Evolutionary conservation across 129 eudicot genomes (phyloP).

Genomic region (Artemisia argyi): DNA sequence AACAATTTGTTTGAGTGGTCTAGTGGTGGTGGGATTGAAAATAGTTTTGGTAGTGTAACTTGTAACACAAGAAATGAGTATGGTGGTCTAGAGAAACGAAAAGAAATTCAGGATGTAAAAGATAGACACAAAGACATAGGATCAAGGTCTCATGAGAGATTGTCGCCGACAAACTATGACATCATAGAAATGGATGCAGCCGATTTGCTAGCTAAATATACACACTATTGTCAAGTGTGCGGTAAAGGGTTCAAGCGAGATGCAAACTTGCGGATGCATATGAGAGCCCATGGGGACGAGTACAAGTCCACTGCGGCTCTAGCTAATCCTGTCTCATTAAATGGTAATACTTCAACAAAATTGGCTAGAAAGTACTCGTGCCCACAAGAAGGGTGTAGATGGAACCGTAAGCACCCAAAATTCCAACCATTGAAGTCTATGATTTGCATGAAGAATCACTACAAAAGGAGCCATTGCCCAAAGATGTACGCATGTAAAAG

Average conservation of each 20-base stretch:
- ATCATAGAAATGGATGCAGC: constrained; percentile 73
- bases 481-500: constrained; percentile 82
- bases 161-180: constrained; percentile 36
- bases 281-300: constrained; percentile 97
- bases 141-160: neutral
- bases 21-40: constrained; percentile 33
- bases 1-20: constrained; percentile 26
- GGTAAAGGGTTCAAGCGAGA: constrained; percentile 96
- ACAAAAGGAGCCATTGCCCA: constrained; percentile 95
- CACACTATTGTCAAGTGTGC: constrained; percentile 80
- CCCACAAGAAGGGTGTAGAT: constrained; percentile 87
- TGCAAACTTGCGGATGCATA: constrained; percentile 94
- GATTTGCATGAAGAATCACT: constrained; percentile 92
- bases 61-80: constrained; percentile 23
- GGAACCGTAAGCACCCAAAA: constrained; percentile 74
- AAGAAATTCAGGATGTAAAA: neutral
- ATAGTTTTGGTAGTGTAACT: constrained; percentile 16
- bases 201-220: constrained; percentile 71
- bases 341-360: neutral
- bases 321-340: constrained; percentile 38
- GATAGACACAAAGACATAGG: constrained; percentile 9
- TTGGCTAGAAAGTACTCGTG: constrained; percentile 66
- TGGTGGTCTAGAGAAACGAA: constrained; percentile 4
- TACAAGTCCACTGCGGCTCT: constrained; percentile 79
- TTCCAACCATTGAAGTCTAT: constrained; percentile 90